Evolutionary conservation across 2,329 filamentous ascomycete species (phyloP).

Genomic region (Grosmannia huntii): DNA sequence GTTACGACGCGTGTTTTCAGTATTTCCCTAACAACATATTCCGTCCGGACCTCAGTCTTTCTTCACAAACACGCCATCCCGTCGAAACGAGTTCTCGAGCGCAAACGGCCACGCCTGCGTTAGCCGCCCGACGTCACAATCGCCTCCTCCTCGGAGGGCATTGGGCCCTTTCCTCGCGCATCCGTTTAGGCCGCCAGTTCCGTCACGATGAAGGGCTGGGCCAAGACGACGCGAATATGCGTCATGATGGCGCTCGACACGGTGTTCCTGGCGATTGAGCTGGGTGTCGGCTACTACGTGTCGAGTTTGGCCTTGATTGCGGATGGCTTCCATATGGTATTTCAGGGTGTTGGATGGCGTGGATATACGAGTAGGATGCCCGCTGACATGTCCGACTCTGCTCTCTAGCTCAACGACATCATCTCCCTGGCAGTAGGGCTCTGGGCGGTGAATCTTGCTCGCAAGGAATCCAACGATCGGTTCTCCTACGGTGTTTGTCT

Average conservation of each 20-base stretch:
- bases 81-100: neutral
- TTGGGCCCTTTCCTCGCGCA: neutral
- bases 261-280: slow-evolving; percentile 79
- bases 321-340: slow-evolving; percentile 95
- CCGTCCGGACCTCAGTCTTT: neutral
- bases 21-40: too few relatives aligned
- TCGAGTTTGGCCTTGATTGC: slow-evolving; percentile 88
- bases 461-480: slow-evolving; percentile 72
- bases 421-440: slow-evolving; percentile 83
- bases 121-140: neutral
- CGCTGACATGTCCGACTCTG: neutral
- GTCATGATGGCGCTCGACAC: slow-evolving; percentile 86
- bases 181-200: neutral
- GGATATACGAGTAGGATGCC: neutral
- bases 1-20: neutral
- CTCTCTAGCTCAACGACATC: slow-evolving; percentile 76
- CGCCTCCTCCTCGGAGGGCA: neutral
- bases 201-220: slow-evolving; percentile 47
- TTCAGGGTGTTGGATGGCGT: slow-evolving; percentile 15
- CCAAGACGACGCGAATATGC: slow-evolving; percentile 83
- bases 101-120: neutral
- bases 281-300: slow-evolving; percentile 74
- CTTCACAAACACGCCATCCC: neutral
- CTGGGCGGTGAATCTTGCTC: slow-evolving; percentile 88
- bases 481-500: slow-evolving; percentile 82